phyloP scores from a whole-genome alignment of 768 basidiomycete genomes.

The Trichaptum fuscoviolaceum region DNA sequence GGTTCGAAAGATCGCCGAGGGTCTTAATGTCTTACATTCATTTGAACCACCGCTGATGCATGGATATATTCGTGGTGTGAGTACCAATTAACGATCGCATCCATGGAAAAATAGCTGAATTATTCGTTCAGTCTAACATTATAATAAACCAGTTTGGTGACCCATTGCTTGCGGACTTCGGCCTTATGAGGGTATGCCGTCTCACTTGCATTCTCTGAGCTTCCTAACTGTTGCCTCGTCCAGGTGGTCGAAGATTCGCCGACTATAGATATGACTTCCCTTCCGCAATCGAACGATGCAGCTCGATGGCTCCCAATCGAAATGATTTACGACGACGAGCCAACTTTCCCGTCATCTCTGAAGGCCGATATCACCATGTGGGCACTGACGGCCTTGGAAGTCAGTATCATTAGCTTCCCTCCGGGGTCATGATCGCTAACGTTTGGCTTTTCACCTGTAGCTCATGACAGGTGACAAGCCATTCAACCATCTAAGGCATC shows the following conservation, averaged over 20 bases:
- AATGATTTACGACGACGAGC: neutral
- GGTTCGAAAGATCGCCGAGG: conserved; percentile 1
- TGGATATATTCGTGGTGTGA: neutral
- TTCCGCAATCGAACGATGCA: neutral
- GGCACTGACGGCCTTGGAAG: neutral
- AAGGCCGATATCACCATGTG: neutral
- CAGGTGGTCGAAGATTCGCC: neutral
- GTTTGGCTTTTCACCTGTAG: neutral
- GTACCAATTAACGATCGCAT: neutral
- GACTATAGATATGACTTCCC: neutral
- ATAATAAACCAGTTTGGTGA: neutral
- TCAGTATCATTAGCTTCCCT: neutral
- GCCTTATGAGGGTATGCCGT: neutral
- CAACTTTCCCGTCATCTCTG: neutral
- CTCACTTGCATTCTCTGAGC: neutral
- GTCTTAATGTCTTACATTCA: neutral
- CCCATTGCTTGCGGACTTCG: conserved; percentile 3
- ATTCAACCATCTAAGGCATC: neutral
- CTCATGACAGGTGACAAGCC: conserved; percentile 2
- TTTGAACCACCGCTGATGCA: neutral
- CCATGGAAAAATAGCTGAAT: neutral
- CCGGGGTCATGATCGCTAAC: neutral
- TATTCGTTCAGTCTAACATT: neutral
- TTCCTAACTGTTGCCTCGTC: neutral
- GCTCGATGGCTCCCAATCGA: neutral